phyloP scores from a whole-genome alignment of 2,329 filamentous ascomycete species.

The Ophiosphaerella korrae region DNA sequence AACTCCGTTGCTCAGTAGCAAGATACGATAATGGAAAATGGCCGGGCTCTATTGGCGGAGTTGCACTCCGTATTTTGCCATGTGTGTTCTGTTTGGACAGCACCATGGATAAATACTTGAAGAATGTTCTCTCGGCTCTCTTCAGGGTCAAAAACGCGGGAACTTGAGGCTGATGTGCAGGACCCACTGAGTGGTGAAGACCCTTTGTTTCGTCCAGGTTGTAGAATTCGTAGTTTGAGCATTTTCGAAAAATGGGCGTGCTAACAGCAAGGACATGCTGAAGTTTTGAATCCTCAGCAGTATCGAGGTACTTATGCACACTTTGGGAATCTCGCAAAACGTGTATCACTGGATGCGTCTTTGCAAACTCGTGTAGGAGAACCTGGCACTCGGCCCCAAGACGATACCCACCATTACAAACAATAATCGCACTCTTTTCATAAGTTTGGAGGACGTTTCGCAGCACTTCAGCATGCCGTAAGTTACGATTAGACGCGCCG shows the following conservation, averaged over 20 bases:
- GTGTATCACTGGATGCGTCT: slow-evolving; percentile 73
- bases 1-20: slow-evolving; percentile 63
- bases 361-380: slow-evolving; percentile 66
- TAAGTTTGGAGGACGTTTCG: slow-evolving; percentile 64
- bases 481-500: slow-evolving; percentile 66
- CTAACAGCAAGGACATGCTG: slow-evolving; percentile 63
- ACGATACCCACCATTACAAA: slow-evolving; percentile 68
- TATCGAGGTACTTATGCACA: slow-evolving; percentile 65
- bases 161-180: slow-evolving; percentile 42
- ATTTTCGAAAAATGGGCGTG: slow-evolving; percentile 64
- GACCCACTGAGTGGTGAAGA: slow-evolving; percentile 24
- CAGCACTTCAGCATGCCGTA: slow-evolving; percentile 66
- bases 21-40: slow-evolving; percentile 66
- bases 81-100: slow-evolving; percentile 56
- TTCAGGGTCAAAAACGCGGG: slow-evolving; percentile 71
- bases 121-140: slow-evolving; percentile 69
- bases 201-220: slow-evolving; percentile 66
- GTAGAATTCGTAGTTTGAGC: slow-evolving; percentile 77
- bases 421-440: slow-evolving; percentile 67
- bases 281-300: slow-evolving; percentile 60
- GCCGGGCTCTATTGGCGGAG: slow-evolving; percentile 64
- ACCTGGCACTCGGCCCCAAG: slow-evolving; percentile 67
- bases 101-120: slow-evolving; percentile 68
- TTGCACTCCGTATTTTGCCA: slow-evolving; percentile 13
- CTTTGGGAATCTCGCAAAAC: slow-evolving; percentile 68